Evolutionary conservation across 805 yeast species (phyloP).

Genomic region (Candida quercuum): DNA sequence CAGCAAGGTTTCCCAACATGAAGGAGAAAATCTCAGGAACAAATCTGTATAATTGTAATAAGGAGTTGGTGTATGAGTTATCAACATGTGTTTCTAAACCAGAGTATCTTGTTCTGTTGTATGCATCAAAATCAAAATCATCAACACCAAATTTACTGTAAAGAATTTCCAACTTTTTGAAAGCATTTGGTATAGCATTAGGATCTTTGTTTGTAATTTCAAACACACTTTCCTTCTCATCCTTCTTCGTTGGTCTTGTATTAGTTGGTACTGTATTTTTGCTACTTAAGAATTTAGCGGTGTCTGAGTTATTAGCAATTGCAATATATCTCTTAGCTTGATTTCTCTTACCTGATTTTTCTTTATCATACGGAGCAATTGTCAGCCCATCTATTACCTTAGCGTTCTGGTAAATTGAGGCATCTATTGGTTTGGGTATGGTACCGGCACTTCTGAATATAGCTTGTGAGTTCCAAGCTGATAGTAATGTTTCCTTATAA

Average conservation of each 20-base stretch:
- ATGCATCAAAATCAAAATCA: conserved; percentile 86
- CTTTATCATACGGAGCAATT: conserved; percentile 49
- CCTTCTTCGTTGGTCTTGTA: conserved; percentile 11
- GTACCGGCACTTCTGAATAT: conserved; percentile 60
- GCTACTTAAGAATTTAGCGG: conserved; percentile 52
- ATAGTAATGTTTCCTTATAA: conserved; percentile 68
- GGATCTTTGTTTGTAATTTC: conserved; percentile 25
- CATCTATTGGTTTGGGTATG: conserved; percentile 49
- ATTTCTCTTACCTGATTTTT: conserved; percentile 54
- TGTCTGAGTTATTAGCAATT: conserved; percentile 25
- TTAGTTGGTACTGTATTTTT: conserved; percentile 25
- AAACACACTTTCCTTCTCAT: conserved; percentile 24
- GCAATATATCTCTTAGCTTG: conserved; percentile 37
- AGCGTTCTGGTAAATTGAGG: conserved; percentile 33
- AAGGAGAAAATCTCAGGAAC: conserved; percentile 68
- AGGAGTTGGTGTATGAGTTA: conserved; percentile 70
- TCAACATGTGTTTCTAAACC: conserved; percentile 89
- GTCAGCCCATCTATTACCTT: conserved; percentile 32
- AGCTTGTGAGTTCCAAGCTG: conserved; percentile 70
- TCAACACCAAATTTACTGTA: conserved; percentile 90
- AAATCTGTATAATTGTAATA: conserved; percentile 76
- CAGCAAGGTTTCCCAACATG: conserved; percentile 49
- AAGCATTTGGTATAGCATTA: conserved; percentile 65
- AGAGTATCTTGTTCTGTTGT: conserved; percentile 66
- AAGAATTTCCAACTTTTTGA: conserved; percentile 65